These are phyloP conservation scores for Colletotrichum sp. DNA, from an alignment of 2,329 filamentous ascomycete species.

Conservation along the genomic window DNA sequence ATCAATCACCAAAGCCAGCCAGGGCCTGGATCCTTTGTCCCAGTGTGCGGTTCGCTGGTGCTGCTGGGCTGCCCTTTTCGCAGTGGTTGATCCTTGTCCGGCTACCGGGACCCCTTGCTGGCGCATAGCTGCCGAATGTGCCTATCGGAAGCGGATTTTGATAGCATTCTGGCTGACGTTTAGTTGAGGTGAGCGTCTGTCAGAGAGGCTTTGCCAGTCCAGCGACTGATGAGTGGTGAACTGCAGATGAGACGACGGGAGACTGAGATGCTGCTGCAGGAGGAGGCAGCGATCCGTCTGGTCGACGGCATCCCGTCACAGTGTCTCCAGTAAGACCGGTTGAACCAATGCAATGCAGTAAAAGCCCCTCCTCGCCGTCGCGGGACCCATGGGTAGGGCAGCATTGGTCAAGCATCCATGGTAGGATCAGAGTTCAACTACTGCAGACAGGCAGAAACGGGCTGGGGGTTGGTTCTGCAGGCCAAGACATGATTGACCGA, in stretches of 20 bases:
- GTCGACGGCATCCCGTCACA: neutral
- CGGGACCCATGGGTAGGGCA: neutral
- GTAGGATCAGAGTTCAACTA: neutral
- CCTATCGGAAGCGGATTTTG: neutral
- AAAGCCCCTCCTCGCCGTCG: neutral
- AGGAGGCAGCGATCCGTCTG: neutral
- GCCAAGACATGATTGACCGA: slow-evolving; percentile 5
- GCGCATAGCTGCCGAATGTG: neutral
- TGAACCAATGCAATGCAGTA: neutral
- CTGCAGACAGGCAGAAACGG: neutral
- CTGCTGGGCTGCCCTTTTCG: neutral
- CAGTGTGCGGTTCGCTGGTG: neutral
- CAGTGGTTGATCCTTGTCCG: neutral
- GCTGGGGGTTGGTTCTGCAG: neutral
- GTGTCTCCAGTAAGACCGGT: neutral
- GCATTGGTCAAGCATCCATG: neutral
- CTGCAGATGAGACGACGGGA: neutral
- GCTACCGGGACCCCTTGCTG: neutral
- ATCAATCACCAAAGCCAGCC: neutral
- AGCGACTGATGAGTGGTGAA: neutral
- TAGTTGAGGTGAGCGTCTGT: neutral
- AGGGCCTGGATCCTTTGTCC: slow-evolving; percentile 1
- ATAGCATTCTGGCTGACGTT: neutral
- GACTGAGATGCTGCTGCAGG: neutral
- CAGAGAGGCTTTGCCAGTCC: neutral